Base-by-base conservation (phyloP, 164 flowering plant genomes). In the Liriodendron chinense region DNA sequence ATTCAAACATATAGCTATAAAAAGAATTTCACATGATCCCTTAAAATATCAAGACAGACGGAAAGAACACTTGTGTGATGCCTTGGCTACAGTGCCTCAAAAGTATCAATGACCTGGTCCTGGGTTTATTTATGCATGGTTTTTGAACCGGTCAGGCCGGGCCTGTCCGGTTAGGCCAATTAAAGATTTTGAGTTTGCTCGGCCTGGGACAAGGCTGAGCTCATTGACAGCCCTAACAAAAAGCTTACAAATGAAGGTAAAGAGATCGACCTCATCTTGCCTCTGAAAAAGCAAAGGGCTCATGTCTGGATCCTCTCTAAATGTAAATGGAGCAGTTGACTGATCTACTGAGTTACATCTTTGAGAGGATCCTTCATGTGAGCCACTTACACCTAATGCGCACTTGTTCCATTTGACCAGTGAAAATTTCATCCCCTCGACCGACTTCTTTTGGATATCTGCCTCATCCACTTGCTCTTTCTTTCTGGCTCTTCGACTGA, bases 401-500 rank as follows among this genome's bases (percentile, higher is more conserved):
- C 56, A 22, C 14, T 22, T 47, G 14, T 47, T 9, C 56, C 4
- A 69, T 22, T 69, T 47, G 53, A 48, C 71, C 25, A 48, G 28
- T 13, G 70, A 47, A 47, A 21, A 69, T 20, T 20, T 69, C 10
- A 7, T 69, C 56, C 47, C 24, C 22, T 69, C 53, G 0, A 21
- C 8, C 56, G 21, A n/a, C 9, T 69, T 47, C 47, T 68, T 68
- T 22, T 13, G 67, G 56, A 47, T 20, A 50, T 49, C 76, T 48
- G 50, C 24, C 16, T 20, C 28, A 50, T 23, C n/a, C 68, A 74
- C 49, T 24, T 9, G 23, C 47, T 26, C 47, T 59, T 72, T 72
- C 64, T 18, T 66, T 66, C 50, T 74, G 63, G 70, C 69, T 49
- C 76, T 74, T 24, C 76, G 76, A 28, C 76, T 47, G 76, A 74